Conservation (phyloP, 1,284 basidiomycete genomes). For the Porogramme epimiltina region DNA sequence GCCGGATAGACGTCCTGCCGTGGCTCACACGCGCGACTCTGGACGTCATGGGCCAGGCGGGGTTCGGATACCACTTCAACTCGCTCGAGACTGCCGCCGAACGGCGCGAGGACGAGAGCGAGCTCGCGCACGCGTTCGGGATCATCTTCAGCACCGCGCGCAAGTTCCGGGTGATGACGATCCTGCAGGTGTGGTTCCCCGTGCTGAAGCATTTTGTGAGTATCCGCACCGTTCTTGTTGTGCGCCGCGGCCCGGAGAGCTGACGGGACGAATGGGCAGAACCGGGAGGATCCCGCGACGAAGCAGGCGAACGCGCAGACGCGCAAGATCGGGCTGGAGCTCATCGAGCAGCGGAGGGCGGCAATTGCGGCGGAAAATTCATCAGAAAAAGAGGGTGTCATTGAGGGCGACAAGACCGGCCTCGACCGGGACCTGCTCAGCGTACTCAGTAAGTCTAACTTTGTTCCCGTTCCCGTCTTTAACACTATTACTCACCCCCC, state of each 20-base stretch:
- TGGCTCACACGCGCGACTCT: conserved; percentile 69
- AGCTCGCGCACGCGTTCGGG: conserved; percentile 58
- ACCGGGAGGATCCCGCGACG: conserved; percentile 43
- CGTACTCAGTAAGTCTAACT: conserved; percentile 47
- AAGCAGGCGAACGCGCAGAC: conserved; percentile 48
- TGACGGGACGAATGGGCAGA: conserved; percentile 23
- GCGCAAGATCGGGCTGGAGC: conserved; percentile 52
- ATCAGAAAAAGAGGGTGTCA: conserved; percentile 4
- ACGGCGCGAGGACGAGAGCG: conserved; percentile 42
- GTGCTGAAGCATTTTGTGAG: conserved; percentile 56
- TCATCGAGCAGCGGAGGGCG: conserved; percentile 52
- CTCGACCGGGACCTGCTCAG: conserved; percentile 48
- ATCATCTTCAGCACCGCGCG: conserved; percentile 54
- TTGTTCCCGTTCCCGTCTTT: neutral
- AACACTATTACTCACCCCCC: conserved; percentile 39
- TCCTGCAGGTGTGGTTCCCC: conserved; percentile 66
- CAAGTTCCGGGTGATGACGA: conserved; percentile 52
- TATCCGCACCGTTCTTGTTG: conserved; percentile 22
- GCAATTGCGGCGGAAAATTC: conserved; percentile 26
- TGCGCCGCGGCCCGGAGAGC: neutral
- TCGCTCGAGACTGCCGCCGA: conserved; percentile 37
- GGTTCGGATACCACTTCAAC: conserved; percentile 67
- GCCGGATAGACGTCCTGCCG: conserved; percentile 53
- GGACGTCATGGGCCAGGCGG: conserved; percentile 72
- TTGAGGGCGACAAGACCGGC: conserved; percentile 18